Base-by-base conservation (phyloP, 352 stramenopile species). In the Pythium aquatile region DNA sequence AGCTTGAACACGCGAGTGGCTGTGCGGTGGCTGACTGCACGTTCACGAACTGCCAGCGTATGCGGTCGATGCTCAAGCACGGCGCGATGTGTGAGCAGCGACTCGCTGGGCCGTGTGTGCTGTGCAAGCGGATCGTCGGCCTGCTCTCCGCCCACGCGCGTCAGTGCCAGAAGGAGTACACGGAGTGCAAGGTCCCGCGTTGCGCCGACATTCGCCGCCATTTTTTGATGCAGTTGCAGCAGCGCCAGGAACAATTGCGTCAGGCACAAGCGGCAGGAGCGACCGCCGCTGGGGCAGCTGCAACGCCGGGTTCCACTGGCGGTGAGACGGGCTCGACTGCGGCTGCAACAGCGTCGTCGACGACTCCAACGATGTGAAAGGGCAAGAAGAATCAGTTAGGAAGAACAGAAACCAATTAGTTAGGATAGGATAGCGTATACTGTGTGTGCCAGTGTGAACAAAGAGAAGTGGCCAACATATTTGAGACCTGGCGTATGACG, bases 51-150 rank as follows among this genome's bases (percentile, higher is more conserved):
- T 96, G 86, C 73, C 84, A 91, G 33, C 82, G 85, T 28, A 95
- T 94, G 85, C 83, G 88, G 28, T 79, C 87, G 26, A 96, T 97
- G 85, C 81, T 97, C 57, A 92, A 97, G 72, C 88, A 97, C 63
- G 88, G 87, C n/a, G 76, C 78, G 2, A 83, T 83, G 58, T 97
- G 88, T 49, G 83, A 94, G 63, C 82, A 93, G 70, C 82, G 87
- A n/a, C 74, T 91, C 24, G 74, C 83, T 0, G 87, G 87, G 2
- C 85, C 85, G 1, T 97, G 89, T 42, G 80, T 93, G 58, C 63
- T 94, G 10, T 97, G 89, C 74, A 92, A 91, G 60, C 84, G 87
- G 28, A 96, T 97, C 61, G 83, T 91, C 17, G 86, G 86, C 2
- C 61, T 97, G 58, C 75, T 97, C 2, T 93, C 79, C 5, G 83